A percentile compares a stretch with the other conserved stretches of the same genome.
phyloP scores from a whole-genome alignment of 2,329 filamentous ascomycete species.

The Penicillium sp. region DNA sequence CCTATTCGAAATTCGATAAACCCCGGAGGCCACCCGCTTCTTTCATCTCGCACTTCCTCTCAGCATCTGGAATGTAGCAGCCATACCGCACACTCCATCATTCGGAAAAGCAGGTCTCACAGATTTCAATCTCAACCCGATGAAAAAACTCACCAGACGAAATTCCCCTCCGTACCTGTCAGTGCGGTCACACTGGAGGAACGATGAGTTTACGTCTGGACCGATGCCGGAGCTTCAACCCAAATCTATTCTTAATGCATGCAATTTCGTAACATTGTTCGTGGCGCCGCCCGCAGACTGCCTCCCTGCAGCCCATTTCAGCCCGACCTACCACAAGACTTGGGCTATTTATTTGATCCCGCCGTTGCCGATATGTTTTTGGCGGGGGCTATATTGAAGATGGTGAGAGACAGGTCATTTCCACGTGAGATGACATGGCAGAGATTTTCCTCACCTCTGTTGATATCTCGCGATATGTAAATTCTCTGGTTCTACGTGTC shows the following conservation, averaged over 20 bases:
- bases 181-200: constrained; percentile 20
- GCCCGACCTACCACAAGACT: constrained; percentile 7
- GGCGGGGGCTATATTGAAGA: constrained; percentile 2
- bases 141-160: constrained; percentile 10
- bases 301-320: constrained; percentile 1
- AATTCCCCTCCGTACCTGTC: constrained; percentile 22
- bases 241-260: constrained; percentile 4
- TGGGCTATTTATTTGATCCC: constrained; percentile 10
- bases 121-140: constrained; percentile 13
- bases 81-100: neutral
- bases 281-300: constrained; percentile 8
- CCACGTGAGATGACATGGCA: neutral
- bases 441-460: neutral
- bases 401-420: neutral
- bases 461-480: neutral
- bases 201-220: constrained; percentile 16
- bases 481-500: neutral
- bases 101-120: constrained; percentile 12
- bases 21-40: constrained; percentile 1
- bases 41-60: neutral
- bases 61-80: constrained; percentile 1
- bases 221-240: constrained; percentile 14
- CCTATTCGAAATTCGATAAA: constrained; percentile 8
- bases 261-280: constrained; percentile 11
- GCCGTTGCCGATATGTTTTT: constrained; percentile 11